These are phyloP conservation scores for Globisporangium alternatum DNA, from an alignment of 352 stramenopile species.

Conservation along the genomic window DNA sequence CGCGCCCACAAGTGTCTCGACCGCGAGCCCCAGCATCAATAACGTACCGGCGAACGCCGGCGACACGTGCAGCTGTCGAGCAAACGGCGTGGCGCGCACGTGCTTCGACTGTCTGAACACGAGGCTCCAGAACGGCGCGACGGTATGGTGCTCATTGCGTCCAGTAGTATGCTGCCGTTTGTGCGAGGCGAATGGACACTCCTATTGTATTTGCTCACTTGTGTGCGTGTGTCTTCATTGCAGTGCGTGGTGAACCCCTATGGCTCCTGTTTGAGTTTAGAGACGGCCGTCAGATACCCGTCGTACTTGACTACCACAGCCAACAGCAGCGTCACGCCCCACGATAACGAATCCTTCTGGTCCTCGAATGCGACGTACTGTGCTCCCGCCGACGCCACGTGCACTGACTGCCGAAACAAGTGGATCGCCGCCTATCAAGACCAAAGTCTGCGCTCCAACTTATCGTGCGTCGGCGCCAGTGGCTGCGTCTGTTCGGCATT, in stretches of 20 bases:
- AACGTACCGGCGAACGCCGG: neutral
- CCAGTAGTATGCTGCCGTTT: too few species aligned
- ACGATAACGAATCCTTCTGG: conserved; percentile 32
- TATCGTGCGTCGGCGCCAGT: conserved; percentile 28
- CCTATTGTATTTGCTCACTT: neutral
- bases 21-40: neutral
- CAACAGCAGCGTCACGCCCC: conserved; percentile 32
- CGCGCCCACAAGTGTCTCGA: neutral
- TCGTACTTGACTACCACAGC: conserved; percentile 18
- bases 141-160: conserved; percentile 20
- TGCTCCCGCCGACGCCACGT: conserved; percentile 26
- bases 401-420: conserved; percentile 18
- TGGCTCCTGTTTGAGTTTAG: conserved; percentile 25
- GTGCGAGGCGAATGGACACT: too few species aligned
- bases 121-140: conserved; percentile 19
- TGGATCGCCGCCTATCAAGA: conserved; percentile 20
- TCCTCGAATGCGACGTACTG: conserved; percentile 37
- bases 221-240: neutral
- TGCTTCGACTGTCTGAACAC: conserved; percentile 32
- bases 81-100: conserved; percentile 12
- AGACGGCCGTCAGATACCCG: neutral
- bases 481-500: conserved; percentile 42
- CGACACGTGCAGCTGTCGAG: conserved; percentile 10
- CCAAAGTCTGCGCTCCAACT: conserved; percentile 15
- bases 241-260: conserved; percentile 28